These are phyloP conservation scores for Rhodamnia argentea DNA, from an alignment of 345 rosid species.

Conservation along the genomic window DNA sequence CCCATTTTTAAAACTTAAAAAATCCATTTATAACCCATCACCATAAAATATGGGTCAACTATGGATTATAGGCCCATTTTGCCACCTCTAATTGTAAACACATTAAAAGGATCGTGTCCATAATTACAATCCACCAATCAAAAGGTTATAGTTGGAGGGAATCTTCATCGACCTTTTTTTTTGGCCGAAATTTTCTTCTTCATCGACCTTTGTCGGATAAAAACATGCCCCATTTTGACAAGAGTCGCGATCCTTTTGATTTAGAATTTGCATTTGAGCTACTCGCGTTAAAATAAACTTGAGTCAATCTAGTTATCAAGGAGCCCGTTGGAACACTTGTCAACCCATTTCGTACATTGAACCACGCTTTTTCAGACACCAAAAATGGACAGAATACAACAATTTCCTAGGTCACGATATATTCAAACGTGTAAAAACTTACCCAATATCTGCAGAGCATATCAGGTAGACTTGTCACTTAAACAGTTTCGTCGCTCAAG, in stretches of 20 bases:
- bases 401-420: not conserved
- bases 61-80: no score
- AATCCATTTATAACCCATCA: no score
- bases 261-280: not conserved
- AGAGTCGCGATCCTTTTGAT: not conserved
- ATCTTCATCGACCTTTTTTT: not conserved
- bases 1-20: no score
- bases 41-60: no score
- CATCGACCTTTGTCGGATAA: not conserved
- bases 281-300: not conserved
- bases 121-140: not conserved
- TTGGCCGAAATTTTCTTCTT: no score
- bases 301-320: not conserved
- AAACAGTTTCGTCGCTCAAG: not conserved
- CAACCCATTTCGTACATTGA: not conserved
- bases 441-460: not conserved
- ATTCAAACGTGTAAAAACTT: not conserved
- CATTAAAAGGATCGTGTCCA: not conserved
- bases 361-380: not conserved
- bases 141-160: not conserved
- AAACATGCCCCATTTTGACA: not conserved
- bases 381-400: not conserved
- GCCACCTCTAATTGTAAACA: no score
- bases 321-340: not conserved
- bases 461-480: not conserved